These are phyloP conservation scores for Pseudogymnoascus sp. DNA, from an alignment of 2,329 filamentous ascomycete genomes.

Conservation along the genomic window DNA sequence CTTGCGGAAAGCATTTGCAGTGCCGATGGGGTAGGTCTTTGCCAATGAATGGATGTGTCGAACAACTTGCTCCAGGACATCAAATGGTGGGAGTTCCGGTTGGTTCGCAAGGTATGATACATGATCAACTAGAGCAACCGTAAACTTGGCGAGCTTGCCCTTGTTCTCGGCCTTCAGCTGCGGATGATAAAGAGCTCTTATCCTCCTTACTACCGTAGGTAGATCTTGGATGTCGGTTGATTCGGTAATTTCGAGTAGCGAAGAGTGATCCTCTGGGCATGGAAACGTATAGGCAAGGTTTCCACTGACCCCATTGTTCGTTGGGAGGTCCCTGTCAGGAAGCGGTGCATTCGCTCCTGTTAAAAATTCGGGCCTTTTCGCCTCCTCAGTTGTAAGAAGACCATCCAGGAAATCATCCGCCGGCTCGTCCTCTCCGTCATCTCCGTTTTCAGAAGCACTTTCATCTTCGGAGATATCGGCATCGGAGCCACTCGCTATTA, in stretches of 20 bases:
- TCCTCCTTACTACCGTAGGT: conserved; percentile 76
- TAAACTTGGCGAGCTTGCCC: conserved; percentile 65
- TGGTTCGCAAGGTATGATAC: conserved; percentile 44
- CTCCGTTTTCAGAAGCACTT: conserved; percentile 36
- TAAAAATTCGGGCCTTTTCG: conserved; percentile 46
- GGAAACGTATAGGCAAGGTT: conserved; percentile 76
- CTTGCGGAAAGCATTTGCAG: conserved; percentile 70
- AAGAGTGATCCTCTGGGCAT: conserved; percentile 72
- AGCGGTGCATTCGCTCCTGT: conserved; percentile 39
- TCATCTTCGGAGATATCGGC: conserved; percentile 43
- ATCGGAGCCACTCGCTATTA: conserved; percentile 68
- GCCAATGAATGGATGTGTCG: conserved; percentile 90
- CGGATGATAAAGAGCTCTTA: conserved; percentile 86
- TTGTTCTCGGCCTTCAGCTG: conserved; percentile 83
- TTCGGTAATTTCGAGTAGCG: conserved; percentile 61
- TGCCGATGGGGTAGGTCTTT: conserved; percentile 73
- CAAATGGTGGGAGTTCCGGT: conserved; percentile 48
- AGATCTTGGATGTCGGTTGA: conserved; percentile 58
- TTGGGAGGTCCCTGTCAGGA: conserved; percentile 34
- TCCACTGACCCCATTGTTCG: conserved; percentile 34
- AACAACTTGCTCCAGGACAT: conserved; percentile 69
- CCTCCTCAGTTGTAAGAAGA: conserved; percentile 54
- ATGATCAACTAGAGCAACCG: conserved; percentile 58
- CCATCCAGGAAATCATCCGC: conserved; percentile 70
- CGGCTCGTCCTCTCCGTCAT: conserved; percentile 37